Percentiles rank a stretch among this genome's conserved stretches.
These are phyloP conservation scores for Trichoderma cornu-damae DNA, from an alignment of 2,329 filamentous ascomycete genomes.

Conservation along the genomic window DNA sequence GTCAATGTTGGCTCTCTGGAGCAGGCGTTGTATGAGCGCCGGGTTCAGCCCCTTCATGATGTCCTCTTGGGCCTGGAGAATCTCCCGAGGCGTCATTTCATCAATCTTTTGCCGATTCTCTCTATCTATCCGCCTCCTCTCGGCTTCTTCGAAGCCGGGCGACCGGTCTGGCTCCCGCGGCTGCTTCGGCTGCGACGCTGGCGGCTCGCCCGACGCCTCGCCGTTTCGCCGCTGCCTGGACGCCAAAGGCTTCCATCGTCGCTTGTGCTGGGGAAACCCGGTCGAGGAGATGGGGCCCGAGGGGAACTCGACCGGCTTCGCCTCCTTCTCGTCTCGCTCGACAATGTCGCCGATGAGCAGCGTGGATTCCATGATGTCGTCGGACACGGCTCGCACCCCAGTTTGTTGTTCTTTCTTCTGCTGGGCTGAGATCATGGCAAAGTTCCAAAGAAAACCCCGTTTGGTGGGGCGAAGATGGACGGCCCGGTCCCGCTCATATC, in stretches of 20 bases:
- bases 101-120: slow-evolving; percentile 73
- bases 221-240: slow-evolving; percentile 61
- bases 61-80: slow-evolving; percentile 73
- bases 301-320: slow-evolving; percentile 58
- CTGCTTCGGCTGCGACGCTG: background rate
- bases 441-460: background rate
- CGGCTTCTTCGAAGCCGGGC: slow-evolving; percentile 43
- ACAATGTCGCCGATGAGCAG: slow-evolving; percentile 71
- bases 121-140: slow-evolving; percentile 69
- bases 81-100: slow-evolving; percentile 75
- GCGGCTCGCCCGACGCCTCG: slow-evolving; percentile 21
- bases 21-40: slow-evolving; percentile 67
- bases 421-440: no score
- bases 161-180: background rate
- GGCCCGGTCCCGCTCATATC: background rate
- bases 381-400: background rate
- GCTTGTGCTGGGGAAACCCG: slow-evolving; percentile 88
- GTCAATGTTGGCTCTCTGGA: slow-evolving; percentile 72
- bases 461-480: slow-evolving; percentile 8
- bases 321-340: slow-evolving; percentile 60
- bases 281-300: slow-evolving; percentile 43
- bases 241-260: slow-evolving; percentile 64
- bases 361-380: slow-evolving; percentile 34
- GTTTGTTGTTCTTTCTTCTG: background rate
- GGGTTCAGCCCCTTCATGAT: slow-evolving; percentile 74